Conservation (phyloP, 306 rosid species). For the Bauhinia variegata region DNA sequence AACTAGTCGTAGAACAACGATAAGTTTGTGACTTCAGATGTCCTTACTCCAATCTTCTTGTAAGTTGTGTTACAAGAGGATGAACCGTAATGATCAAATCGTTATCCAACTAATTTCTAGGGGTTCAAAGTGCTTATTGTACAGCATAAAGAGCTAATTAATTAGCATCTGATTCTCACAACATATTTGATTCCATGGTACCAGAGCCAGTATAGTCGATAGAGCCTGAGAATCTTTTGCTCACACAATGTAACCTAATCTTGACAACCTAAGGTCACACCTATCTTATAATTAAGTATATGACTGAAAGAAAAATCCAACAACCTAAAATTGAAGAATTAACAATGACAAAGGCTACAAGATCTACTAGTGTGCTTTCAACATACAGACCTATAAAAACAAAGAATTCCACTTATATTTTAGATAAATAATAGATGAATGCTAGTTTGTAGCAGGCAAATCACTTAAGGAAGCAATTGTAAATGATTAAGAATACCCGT, state of each 20-base stretch:
- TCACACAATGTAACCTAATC: neutral
- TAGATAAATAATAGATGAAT: neutral
- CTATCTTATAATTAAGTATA: too few species aligned
- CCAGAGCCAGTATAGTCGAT: neutral
- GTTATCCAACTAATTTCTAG: slow-evolving; percentile 10
- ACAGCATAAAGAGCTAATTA: neutral
- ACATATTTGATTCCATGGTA: neutral
- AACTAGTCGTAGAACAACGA: neutral
- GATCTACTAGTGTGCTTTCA: too few species aligned
- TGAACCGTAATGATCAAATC: slow-evolving; percentile 3
- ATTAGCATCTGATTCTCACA: neutral
- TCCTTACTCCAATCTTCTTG: slow-evolving; percentile 11
- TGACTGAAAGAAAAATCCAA: too few species aligned
- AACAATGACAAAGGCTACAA: neutral
- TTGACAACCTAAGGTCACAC: neutral
- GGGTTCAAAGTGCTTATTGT: slow-evolving; percentile 5
- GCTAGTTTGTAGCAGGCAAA: slow-evolving; percentile 5
- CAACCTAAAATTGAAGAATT: too few species aligned
- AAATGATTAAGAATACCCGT: too few species aligned
- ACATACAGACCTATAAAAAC: neutral
- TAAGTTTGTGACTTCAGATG: slow-evolving; percentile 1
- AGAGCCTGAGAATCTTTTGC: neutral
- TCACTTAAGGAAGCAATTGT: too few species aligned
- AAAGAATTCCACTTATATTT: too few species aligned
- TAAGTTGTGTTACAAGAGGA: neutral